Percentiles rank a stretch among this genome's conserved stretches.
Evolutionary conservation across 257 asterid species (phyloP).

Genomic region (Solanum okadae): DNA sequence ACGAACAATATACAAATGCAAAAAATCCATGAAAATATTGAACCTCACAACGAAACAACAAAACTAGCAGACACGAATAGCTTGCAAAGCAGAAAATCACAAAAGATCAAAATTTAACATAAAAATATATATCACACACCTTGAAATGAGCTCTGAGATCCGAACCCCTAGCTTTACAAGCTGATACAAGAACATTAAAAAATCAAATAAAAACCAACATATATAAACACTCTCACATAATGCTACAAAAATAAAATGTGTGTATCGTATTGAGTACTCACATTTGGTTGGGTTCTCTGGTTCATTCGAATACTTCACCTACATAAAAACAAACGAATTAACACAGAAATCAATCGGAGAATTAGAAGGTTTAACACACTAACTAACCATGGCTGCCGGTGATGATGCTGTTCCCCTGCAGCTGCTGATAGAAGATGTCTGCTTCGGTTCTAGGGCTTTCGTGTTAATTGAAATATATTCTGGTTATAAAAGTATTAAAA

Average conservation of each 20-base stretch:
- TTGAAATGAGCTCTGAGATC: constrained; percentile 71
- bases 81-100: background rate
- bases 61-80: background rate
- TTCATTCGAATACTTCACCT: constrained; percentile 80
- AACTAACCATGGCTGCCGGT: background rate
- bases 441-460: background rate
- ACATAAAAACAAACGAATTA: background rate
- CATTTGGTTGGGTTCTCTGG: constrained; percentile 67
- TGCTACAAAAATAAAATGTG: background rate
- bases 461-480: background rate
- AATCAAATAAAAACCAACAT: background rate
- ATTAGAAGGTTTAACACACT: background rate
- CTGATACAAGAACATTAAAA: constrained; percentile 22
- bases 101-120: background rate
- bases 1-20: background rate
- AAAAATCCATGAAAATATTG: background rate
- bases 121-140: constrained; percentile 19
- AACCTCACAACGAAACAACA: background rate
- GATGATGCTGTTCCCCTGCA: background rate
- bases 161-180: constrained; percentile 79
- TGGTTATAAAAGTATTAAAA: background rate
- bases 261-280: constrained; percentile 7
- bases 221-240: background rate
- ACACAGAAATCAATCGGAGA: background rate
- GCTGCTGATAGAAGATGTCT: background rate